A percentile compares a stretch with the other conserved stretches of the same genome.
Conservation (phyloP, 345 rosid species). For the Arabidopsis suecica region DNA sequence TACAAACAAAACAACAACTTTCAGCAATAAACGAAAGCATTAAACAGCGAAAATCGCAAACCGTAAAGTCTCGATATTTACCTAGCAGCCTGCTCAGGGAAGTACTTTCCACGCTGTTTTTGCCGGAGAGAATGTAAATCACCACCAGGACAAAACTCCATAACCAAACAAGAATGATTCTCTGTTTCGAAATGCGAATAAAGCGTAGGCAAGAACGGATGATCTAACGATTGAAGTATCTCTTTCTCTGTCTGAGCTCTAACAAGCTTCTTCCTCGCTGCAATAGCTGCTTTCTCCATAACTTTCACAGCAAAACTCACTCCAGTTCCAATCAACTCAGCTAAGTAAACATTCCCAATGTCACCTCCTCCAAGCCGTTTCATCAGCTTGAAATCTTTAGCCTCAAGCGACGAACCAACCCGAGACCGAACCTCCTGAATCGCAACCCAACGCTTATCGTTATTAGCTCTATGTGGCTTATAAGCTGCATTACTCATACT, state of each 20-base stretch:
- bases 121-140: conserved; percentile 84
- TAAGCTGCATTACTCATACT: conserved; percentile 63
- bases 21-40: background rate
- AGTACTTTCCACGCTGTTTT: conserved; percentile 84
- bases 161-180: conserved; percentile 78
- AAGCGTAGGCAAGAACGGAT: conserved; percentile 88
- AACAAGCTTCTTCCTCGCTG: conserved; percentile 84
- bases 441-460: conserved; percentile 89
- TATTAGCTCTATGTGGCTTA: conserved; percentile 85
- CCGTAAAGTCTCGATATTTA: conserved; percentile 21
- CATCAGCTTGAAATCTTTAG: conserved; percentile 67
- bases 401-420: conserved; percentile 49
- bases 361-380: conserved; percentile 80
- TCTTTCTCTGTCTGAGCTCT: conserved; percentile 91
- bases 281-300: conserved; percentile 76
- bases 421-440: conserved; percentile 68
- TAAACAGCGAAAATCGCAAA: background rate
- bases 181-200: conserved; percentile 88
- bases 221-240: conserved; percentile 86
- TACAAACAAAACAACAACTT: conserved; percentile 37
- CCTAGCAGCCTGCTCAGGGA: conserved; percentile 93
- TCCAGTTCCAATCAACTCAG: conserved; percentile 78
- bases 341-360: conserved; percentile 79
- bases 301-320: conserved; percentile 80
- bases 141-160: conserved; percentile 99